Evolutionary conservation across 768 basidiomycete species (phyloP), one percentile per base, ranked within the genome.

Genomic region (Mycena polygramma): DNA sequence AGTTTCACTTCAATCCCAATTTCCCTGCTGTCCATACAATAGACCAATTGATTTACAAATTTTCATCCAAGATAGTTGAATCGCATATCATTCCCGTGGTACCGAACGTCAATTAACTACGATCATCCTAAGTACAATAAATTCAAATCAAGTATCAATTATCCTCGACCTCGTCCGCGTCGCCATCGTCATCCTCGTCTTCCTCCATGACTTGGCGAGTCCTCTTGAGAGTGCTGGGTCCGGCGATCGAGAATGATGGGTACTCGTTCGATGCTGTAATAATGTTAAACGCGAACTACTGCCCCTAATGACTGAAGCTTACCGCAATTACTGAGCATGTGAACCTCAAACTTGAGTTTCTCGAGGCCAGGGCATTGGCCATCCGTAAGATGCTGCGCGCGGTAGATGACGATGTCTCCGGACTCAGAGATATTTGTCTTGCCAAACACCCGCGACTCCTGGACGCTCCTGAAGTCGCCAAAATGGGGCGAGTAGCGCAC

Each of bases 381-480:
- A 19, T 59, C 58, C 35, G 26, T 35, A 24, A 59, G 43, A 4
- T 22, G 17, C 30, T 15, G 4, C 14, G 30, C 58, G 7, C 58
- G 41, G 30, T 59, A 59, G 22, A 59, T 46, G 3, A 59, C 39
- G 17, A 30, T 46, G 13, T 46, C 20, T 7, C 58, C 58, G 4
- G 58, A 59, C 45, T 59, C 58, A 5, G 58, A 59, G 14, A 59
- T 43, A 19, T 59, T 59, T 14, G 43, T 59, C 43, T 13, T 46
- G 24, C 43, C 58, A n/a, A 59, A 46, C 7, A 59, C 58, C 24
- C 58, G 41, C 15, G 58, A 59, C n/a, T 19, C 58, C 19, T 46
- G 8, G 15, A 19, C n/a, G 19, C 8, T 14, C 43, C 26, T 59
- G 43, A 59, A 59, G 17, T 43, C 58, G 26, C 43, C 58, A 17